A percentile compares a stretch with the other conserved stretches of the same genome.
These are phyloP conservation scores for Astrothelium subdiscretum DNA, from an alignment of 495 filamentous ascomycete genomes.

Conservation along the genomic window DNA sequence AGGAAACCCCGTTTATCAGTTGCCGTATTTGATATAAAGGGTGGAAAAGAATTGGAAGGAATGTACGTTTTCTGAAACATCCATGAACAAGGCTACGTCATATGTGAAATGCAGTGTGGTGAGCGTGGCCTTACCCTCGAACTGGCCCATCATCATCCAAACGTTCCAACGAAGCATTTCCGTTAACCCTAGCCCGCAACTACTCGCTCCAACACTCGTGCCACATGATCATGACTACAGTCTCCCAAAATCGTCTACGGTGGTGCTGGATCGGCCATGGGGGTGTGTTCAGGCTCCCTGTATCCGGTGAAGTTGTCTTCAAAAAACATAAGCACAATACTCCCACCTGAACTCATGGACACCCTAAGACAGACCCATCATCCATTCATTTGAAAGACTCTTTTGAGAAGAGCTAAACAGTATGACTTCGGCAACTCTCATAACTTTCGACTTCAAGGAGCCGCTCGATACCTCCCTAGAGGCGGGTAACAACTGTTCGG, in stretches of 20 bases:
- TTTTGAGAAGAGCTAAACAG: neutral
- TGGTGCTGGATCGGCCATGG: neutral
- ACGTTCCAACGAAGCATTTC: neutral
- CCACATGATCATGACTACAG: neutral
- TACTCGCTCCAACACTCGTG: neutral
- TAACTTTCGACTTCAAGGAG: neutral
- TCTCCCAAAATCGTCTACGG: neutral
- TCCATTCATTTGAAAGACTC: neutral
- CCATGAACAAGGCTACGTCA: neutral
- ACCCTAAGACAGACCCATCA: neutral
- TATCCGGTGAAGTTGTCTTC: neutral
- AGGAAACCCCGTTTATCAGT: too few relatives aligned
- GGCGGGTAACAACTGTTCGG: neutral
- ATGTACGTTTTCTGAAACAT: neutral
- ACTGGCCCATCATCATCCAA: neutral
- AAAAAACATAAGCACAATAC: neutral
- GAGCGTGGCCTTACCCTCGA: too few relatives aligned
- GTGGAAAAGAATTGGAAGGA: too few relatives aligned
- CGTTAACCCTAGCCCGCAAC: neutral
- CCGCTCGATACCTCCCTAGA: neutral
- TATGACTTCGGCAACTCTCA: constrained; percentile 1
- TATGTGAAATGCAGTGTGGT: too few relatives aligned
- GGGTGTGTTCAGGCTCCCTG: neutral
- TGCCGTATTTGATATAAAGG: too few relatives aligned
- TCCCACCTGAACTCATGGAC: neutral